Conservation (phyloP, 2,329 filamentous ascomycete species). For the Byssothecium circinans region DNA sequence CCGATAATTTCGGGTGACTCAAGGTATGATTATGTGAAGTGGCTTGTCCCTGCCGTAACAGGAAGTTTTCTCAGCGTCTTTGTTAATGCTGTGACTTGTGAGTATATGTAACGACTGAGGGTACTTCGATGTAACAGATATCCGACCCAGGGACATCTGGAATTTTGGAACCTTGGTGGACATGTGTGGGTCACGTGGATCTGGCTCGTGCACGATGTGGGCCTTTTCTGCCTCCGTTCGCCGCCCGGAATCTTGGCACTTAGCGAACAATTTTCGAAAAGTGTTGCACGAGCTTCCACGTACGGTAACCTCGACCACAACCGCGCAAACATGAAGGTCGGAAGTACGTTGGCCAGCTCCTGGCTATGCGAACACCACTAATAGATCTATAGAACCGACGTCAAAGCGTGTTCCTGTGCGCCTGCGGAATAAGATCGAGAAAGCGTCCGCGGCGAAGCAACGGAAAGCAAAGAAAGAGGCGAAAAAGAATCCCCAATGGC, state of each 20-base stretch:
- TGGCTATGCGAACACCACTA: neutral
- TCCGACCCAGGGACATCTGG: too few relatives aligned
- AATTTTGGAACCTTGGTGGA: too few relatives aligned
- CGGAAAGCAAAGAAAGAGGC: constrained; percentile 84
- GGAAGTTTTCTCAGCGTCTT: neutral
- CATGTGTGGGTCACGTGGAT: too few relatives aligned
- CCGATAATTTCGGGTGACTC: too few relatives aligned
- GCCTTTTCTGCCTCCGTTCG: constrained; percentile 11
- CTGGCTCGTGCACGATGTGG: too few relatives aligned
- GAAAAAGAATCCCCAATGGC: constrained; percentile 98
- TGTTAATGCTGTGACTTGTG: too few relatives aligned
- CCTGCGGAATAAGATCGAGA: constrained; percentile 93
- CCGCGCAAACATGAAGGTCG: constrained; percentile 43
- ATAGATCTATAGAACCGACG: constrained; percentile 69
- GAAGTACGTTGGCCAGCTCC: constrained; percentile 36
- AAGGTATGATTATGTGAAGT: too few relatives aligned
- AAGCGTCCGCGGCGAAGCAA: constrained; percentile 86
- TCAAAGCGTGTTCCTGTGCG: constrained; percentile 91
- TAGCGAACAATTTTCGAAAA: constrained; percentile 24
- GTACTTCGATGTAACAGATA: too few relatives aligned
- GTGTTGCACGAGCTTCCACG: constrained; percentile 11
- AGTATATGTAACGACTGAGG: too few relatives aligned
- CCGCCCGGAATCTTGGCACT: constrained; percentile 18
- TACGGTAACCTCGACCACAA: constrained; percentile 11
- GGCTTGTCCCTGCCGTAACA: neutral